Conservation (phyloP, 108 stramenopile genomes). For the Stephanodiscus minutulus region DNA sequence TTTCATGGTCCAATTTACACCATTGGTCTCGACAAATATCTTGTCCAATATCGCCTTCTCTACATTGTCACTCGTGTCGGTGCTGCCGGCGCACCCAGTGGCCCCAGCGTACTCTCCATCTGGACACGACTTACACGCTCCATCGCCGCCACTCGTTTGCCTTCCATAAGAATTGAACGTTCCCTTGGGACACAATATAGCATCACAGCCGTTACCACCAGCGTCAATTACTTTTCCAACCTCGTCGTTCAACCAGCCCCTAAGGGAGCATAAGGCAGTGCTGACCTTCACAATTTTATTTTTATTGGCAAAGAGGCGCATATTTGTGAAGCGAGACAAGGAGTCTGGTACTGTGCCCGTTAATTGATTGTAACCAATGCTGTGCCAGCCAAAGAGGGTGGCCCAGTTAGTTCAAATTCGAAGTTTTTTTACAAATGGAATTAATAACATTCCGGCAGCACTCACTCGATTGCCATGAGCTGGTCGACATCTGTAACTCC, state of each 20-base stretch:
- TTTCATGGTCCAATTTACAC: slow-evolving; percentile 58
- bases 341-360: slow-evolving; percentile 54
- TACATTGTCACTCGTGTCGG: slow-evolving; percentile 33
- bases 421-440: neutral
- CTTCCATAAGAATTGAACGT: slow-evolving; percentile 74
- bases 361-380: slow-evolving; percentile 53
- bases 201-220: slow-evolving; percentile 66
- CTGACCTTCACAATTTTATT: slow-evolving; percentile 27
- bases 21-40: slow-evolving; percentile 63
- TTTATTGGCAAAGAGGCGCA: slow-evolving; percentile 42
- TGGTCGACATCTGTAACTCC: slow-evolving; percentile 38
- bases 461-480: slow-evolving; percentile 39
- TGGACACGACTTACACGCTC: slow-evolving; percentile 48
- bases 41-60: slow-evolving; percentile 57
- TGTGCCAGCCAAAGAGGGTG: slow-evolving; percentile 20
- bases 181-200: slow-evolving; percentile 69
- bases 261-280: slow-evolving; percentile 19
- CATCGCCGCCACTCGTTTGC: slow-evolving; percentile 45
- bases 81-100: slow-evolving; percentile 50
- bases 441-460: neutral
- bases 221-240: slow-evolving; percentile 43
- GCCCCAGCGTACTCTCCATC: slow-evolving; percentile 63
- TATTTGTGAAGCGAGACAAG: slow-evolving; percentile 37
- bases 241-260: slow-evolving; percentile 47
- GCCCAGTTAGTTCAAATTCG: neutral